Evolutionary conservation across 1,284 basidiomycete species (phyloP), one percentile per base, ranked within the genome.

Genomic region (Sparassis latifolia): DNA sequence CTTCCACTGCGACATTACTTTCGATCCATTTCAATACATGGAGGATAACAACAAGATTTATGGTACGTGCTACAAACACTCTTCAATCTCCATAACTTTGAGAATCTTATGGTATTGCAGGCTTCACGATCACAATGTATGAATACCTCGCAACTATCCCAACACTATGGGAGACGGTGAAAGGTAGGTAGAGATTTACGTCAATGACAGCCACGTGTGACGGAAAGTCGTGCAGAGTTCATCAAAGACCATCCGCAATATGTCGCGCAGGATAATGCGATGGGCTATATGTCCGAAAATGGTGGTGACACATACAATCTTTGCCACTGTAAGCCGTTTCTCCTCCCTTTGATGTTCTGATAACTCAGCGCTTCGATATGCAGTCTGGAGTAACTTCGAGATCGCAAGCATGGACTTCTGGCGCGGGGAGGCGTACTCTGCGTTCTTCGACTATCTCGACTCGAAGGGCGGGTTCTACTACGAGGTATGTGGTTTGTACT

Each of bases 321-420:
- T 47, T 92, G 88, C 61, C 89, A 90, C 65, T 90, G 81, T 79
- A 63, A 49, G 72, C 62, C 12, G 29, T 37, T n/a, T 39, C n/a
- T 44, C 35, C 20, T 46, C 31, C 10, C 10, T 32, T 30, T 27
- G 20, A 27, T 1, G 29, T 35, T 31, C 32, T 37, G 10, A 33
- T 32, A 30, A 27, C 5, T 37, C 20, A 10, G 20, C 29, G 30
- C 20, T 20, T 33, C 40, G 29, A 10, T 47, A 28, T 48, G n/a
- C 48, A 81, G 82, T 86, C 72, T 86, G 84, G 84, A 80, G 76
- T 56, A 87, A 89, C 67, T 86, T 89, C 60, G 88, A 92, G 65
- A 87, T 92, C 53, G 89, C 81, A 33, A 73, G 77, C 64, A 73
- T 82, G 72, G 73, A 80, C 42, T 77, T 81, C 60, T 80, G 77